Evolutionary conservation across 208 protist species (phyloP), one percentile per base, ranked within the genome.

Genomic region (Trypanosoma vivax): DNA sequence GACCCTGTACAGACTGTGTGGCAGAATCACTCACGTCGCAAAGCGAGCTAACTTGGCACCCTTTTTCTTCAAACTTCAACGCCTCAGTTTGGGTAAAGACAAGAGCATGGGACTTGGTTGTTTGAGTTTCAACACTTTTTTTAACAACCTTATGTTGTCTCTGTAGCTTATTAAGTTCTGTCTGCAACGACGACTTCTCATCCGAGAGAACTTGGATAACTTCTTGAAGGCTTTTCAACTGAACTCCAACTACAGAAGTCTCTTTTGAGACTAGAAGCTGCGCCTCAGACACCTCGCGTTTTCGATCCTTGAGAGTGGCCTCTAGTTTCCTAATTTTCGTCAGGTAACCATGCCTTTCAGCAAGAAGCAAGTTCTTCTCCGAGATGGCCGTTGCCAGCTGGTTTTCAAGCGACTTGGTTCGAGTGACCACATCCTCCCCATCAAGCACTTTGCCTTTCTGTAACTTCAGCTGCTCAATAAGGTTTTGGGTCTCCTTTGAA

Each of bases 361-460:
- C 56, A 19, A 53, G 42, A 7, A 73, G 47, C 11, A 76, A 75
- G 46, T 71, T 88, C 45, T 79, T 81, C 39, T 92, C 79, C 24
- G 77, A 74, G 25, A 82, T 73, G 14, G 63, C 73, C 21, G 60
- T 50, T 6, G 84, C 79, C 47, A 92, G 69, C 41, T 88, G 76
- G 42, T 77, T 85, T 50, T 92, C 78, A 23, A 89, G 56, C 3
- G 54, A 49, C n/a, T 74, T 67, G 49, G 74, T 88, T 0, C 81
- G 68, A 37, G 69, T 65, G 5, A 43, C 34, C 24, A 83, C 23
- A 42, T 93, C 70, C 6, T 57, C 65, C 5, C 69, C 58, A 39
- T 70, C 63, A 5, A 18, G 35, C 16, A 27, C 6, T 39, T 46
- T 30, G 23, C 55, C 70, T 16, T 58, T 59, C 41, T 47, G 57